Evolutionary conservation across 1,284 basidiomycete species (phyloP).

Genomic region (Heimioporus punctisporus): DNA sequence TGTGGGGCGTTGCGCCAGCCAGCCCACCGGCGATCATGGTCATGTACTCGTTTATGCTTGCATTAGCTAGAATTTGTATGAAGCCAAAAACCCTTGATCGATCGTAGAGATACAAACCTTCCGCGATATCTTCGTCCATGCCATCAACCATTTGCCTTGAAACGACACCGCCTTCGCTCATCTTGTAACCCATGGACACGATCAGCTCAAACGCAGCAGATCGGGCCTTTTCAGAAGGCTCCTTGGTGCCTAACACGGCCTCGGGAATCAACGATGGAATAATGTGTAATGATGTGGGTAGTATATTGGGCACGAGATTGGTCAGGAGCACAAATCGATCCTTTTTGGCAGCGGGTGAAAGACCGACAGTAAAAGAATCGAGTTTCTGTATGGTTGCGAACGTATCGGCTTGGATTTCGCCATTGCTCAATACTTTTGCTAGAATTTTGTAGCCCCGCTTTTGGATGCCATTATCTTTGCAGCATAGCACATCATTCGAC

Average conservation of each 20-base stretch:
- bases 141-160: constrained; percentile 79
- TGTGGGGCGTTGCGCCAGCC: constrained; percentile 93
- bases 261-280: constrained; percentile 94
- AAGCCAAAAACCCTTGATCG: too few species aligned
- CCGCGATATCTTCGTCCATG: constrained; percentile 75
- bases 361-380: constrained; percentile 63
- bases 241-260: constrained; percentile 97
- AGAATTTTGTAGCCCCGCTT: constrained; percentile 96
- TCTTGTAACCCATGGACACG: constrained; percentile 92
- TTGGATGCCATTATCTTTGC: constrained; percentile 87
- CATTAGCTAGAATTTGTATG: constrained; percentile 53
- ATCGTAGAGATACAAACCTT: constrained; percentile 45
- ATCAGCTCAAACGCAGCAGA: constrained; percentile 91
- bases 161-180: constrained; percentile 87
- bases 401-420: constrained; percentile 45
- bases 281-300: constrained; percentile 77
- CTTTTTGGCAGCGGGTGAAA: constrained; percentile 90
- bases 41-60: constrained; percentile 91
- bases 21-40: constrained; percentile 98
- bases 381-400: constrained; percentile 59
- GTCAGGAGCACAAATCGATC: constrained; percentile 86
- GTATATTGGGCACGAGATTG: constrained; percentile 74
- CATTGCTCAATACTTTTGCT: constrained; percentile 68
- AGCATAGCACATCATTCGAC: constrained; percentile 61
- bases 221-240: constrained; percentile 94